Conservation (phyloP, 2,329 filamentous ascomycete species). For the Pezicula radicicola region DNA sequence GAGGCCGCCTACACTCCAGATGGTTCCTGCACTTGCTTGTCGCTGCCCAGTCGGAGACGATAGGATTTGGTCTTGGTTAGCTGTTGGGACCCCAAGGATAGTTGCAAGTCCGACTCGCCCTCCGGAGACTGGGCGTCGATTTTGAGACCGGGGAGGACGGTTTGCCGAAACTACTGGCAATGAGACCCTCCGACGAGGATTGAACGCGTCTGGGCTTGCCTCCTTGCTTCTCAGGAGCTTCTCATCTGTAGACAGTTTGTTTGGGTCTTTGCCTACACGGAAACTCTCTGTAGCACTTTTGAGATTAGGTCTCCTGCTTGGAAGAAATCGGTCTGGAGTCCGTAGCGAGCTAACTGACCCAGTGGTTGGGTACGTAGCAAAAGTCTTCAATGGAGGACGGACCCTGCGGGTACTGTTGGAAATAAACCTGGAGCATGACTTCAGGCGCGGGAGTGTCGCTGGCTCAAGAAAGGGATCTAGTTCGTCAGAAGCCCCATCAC, state of each 20-base stretch:
- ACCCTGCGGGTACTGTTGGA: constrained; percentile 6
- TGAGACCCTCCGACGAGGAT: constrained; percentile 30
- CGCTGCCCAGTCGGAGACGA: constrained; percentile 20
- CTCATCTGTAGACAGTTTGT: constrained; percentile 42
- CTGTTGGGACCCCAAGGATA: constrained; percentile 22
- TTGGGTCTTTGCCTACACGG: constrained; percentile 45
- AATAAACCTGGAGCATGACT: constrained; percentile 1
- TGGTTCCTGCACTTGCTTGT: constrained; percentile 56
- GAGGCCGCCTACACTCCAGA: constrained; percentile 77
- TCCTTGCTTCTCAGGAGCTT: constrained; percentile 39
- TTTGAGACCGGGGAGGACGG: constrained; percentile 7
- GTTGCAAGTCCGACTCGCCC: constrained; percentile 24
- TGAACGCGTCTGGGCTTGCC: constrained; percentile 49
- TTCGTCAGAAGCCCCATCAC: not conserved
- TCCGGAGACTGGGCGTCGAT: constrained; percentile 16
- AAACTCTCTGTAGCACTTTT: constrained; percentile 43
- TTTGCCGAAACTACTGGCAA: constrained; percentile 17
- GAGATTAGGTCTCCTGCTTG: constrained; percentile 38
- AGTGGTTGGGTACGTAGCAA: constrained; percentile 11
- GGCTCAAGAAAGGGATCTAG: not conserved
- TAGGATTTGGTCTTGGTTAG: constrained; percentile 15
- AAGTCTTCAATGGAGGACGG: constrained; percentile 16
- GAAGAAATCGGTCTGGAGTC: constrained; percentile 57
- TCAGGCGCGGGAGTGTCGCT: constrained; percentile 12
- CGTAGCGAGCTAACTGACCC: constrained; percentile 15